Evolutionary conservation across 768 basidiomycete genomes (phyloP).

Genomic region (Leccinum barrowsii): DNA sequence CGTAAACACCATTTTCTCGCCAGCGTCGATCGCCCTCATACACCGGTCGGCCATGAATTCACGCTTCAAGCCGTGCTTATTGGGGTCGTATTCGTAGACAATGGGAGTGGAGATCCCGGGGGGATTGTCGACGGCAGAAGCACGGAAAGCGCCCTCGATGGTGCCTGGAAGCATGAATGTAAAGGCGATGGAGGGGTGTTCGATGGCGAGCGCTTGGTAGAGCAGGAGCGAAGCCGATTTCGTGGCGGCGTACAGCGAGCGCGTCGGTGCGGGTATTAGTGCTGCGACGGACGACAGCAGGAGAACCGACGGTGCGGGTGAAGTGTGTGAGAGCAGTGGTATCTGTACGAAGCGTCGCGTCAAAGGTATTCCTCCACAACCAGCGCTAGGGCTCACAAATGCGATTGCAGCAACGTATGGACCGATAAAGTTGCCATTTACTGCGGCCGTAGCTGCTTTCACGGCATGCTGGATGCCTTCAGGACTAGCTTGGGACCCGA

Average conservation of each 20-base stretch:
- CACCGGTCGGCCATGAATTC: conserved; percentile 58
- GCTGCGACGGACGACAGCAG: conserved; percentile 79
- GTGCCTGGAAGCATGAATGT: conserved; percentile 63
- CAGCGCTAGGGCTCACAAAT: conserved; percentile 49
- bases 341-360: conserved; percentile 45
- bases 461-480: conserved; percentile 60
- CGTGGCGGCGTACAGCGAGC: conserved; percentile 78
- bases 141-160: conserved; percentile 75
- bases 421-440: conserved; percentile 64
- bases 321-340: conserved; percentile 65
- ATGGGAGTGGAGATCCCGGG: conserved; percentile 28
- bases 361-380: not conserved
- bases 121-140: conserved; percentile 67
- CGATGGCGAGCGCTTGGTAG: conserved; percentile 76
- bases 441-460: conserved; percentile 53
- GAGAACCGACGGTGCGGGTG: conserved; percentile 66
- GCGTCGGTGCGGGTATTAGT: conserved; percentile 80
- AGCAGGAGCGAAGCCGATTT: conserved; percentile 78
- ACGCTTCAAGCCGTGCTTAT: conserved; percentile 54
- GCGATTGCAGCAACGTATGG: conserved; percentile 67
- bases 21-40: conserved; percentile 55
- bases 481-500: conserved; percentile 37
- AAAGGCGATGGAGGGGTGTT: conserved; percentile 68
- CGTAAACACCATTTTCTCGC: conserved; percentile 57
- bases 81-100: conserved; percentile 47